Evolutionary conservation across 306 rosid genomes (phyloP), one percentile per base, ranked within the genome.

Genomic region (Cercis canadensis): DNA sequence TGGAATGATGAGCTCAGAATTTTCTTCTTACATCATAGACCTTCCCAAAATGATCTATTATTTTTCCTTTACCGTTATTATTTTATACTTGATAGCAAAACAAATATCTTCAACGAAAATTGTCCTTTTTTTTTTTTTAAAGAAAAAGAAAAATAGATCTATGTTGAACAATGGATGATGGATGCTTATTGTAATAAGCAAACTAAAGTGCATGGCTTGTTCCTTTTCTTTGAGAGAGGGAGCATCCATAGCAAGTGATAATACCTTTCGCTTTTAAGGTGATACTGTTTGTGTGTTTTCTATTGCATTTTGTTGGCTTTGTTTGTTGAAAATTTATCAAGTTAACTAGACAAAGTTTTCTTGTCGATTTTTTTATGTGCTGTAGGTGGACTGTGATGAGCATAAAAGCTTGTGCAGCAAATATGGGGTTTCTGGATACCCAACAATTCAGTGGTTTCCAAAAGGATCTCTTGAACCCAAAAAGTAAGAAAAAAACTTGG

Each of bases 401-500:
- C 80, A 81, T 0, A 78, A 79, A 70, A 82, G 80, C 69, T 11
- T 77, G 76, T 79, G 80, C 75, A 70, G 70, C 81, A 64, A 75
- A 76, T 83, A 77, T 72, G 85, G 77, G 57, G 87, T 81, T 49
- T 81, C 88, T 65, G 99, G 99, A 31, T 94, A 89, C 79, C 99
- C 99, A 58, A 89, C 99, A 0, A 67, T 91, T 72, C 92, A 89
- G 49, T 94, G 96, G 96, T 91, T 94, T 62, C 96, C 99, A 0
- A 83, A 84, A 74, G 97, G 96, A 62, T 91, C 95, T 19, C 67
- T 91, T 39, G 96, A 94, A 77, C 91, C 99, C 41, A 89, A 91
- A 86, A 94, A 83, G 99, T 94, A 78, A 92, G 96, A 44, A 58
- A 41, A 24, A 37, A 15, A 24, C 29, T 66, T 67, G 19, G 34